Evolutionary conservation across 2,329 filamentous ascomycete genomes (phyloP).

Genomic region (Colletotrichum liaoningense): DNA sequence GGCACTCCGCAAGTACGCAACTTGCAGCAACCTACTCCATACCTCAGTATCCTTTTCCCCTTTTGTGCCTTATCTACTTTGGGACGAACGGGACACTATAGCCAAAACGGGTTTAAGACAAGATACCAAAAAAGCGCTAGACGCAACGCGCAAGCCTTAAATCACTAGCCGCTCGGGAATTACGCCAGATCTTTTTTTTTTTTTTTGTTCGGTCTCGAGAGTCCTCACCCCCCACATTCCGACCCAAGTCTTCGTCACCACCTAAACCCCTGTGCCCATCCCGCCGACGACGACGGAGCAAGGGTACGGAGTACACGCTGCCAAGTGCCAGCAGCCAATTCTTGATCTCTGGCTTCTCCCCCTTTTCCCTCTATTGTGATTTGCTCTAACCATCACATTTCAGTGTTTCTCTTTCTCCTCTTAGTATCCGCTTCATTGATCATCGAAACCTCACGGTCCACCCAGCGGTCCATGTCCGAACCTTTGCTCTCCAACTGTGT

Average conservation of each 20-base stretch:
- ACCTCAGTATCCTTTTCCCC: too few species aligned
- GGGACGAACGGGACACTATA: not conserved
- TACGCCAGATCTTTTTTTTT: too few species aligned
- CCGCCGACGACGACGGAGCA: not conserved
- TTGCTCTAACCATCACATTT: not conserved
- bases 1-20: too few species aligned
- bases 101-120: not conserved
- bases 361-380: not conserved
- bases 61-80: not conserved
- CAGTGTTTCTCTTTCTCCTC: not conserved
- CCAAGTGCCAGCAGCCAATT: too few species aligned
- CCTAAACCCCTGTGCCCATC: not conserved
- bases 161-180: not conserved
- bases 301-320: too few species aligned
- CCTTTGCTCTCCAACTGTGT: not conserved
- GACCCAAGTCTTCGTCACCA: not conserved
- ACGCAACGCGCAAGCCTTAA: not conserved
- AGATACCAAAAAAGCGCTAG: not conserved
- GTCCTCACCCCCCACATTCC: not conserved
- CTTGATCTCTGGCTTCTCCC: not conserved
- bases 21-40: too few species aligned
- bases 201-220: too few species aligned
- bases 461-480: not conserved
- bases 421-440: not conserved
- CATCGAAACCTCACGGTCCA: not conserved